A percentile compares a stretch with the other conserved stretches of the same genome.
phyloP scores from a whole-genome alignment of 2,329 filamentous ascomycete genomes.

The Ophiognomonia clavigignenti-juglandacearum region DNA sequence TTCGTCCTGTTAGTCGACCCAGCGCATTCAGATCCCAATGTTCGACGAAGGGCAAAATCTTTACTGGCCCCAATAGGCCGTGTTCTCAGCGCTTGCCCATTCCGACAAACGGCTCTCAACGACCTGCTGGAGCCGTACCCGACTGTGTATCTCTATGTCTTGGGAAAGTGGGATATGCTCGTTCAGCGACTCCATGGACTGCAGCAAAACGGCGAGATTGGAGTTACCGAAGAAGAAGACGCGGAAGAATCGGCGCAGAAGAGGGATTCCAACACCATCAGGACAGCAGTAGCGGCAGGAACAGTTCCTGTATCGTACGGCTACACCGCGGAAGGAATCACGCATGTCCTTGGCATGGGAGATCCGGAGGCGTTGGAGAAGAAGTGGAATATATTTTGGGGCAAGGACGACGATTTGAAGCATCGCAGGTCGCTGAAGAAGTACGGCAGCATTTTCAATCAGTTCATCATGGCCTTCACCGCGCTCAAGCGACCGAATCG shows the following conservation, averaged over 20 bases:
- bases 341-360: constrained; percentile 23
- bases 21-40: constrained; percentile 16
- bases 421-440: constrained; percentile 15
- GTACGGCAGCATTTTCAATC: constrained; percentile 25
- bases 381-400: constrained; percentile 27
- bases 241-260: not conserved
- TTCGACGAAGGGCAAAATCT: constrained; percentile 19
- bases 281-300: no score
- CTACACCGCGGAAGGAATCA: constrained; percentile 15
- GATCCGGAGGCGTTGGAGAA: constrained; percentile 20
- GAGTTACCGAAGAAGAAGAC: not conserved
- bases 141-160: constrained; percentile 19
- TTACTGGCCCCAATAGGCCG: constrained; percentile 22
- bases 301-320: no score
- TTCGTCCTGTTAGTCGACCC: constrained; percentile 33
- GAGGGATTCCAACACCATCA: not conserved
- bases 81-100: constrained; percentile 14
- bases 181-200: constrained; percentile 10
- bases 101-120: constrained; percentile 15
- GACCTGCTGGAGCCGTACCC: constrained; percentile 19
- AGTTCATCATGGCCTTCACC: constrained; percentile 31
- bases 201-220: not conserved
- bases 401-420: constrained; percentile 16
- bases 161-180: constrained; percentile 12
- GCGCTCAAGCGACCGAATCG: constrained; percentile 24